These are phyloP conservation scores for Parascedosporium putredinis DNA, from an alignment of 2,329 filamentous ascomycete genomes.

Conservation along the genomic window DNA sequence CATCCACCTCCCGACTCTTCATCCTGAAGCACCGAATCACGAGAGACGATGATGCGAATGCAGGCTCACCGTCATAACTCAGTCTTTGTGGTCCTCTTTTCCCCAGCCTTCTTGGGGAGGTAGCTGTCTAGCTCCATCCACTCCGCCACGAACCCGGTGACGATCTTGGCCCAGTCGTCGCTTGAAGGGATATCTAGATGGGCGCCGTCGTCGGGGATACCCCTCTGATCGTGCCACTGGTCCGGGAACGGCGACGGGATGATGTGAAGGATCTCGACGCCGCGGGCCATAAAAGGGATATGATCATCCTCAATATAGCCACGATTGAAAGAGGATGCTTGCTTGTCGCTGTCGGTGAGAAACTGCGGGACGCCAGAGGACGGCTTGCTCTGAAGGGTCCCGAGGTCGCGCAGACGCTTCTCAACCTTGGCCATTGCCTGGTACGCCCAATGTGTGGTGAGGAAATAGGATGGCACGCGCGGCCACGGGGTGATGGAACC, in stretches of 20 bases:
- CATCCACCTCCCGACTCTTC: not conserved
- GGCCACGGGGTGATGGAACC: constrained; percentile 51
- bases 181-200: constrained; percentile 73
- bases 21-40: not conserved
- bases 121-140: constrained; percentile 68
- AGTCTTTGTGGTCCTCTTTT: constrained; percentile 36
- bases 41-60: not conserved
- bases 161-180: constrained; percentile 77
- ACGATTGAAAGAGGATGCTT: constrained; percentile 27
- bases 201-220: constrained; percentile 66
- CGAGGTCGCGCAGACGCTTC: constrained; percentile 56
- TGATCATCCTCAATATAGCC: constrained; percentile 74
- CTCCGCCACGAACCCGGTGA: constrained; percentile 76
- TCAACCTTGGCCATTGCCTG: constrained; percentile 64
- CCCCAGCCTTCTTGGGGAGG: constrained; percentile 29
- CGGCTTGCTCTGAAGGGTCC: constrained; percentile 51
- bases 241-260: constrained; percentile 74
- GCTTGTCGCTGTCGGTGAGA: constrained; percentile 53
- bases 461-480: constrained; percentile 73
- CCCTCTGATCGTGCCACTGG: constrained; percentile 63
- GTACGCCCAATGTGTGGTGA: constrained; percentile 91
- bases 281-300: constrained; percentile 75
- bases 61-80: constrained; percentile 20
- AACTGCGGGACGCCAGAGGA: constrained; percentile 35
- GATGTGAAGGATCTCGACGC: constrained; percentile 80